Conservation (phyloP, 352 stramenopile genomes). For the Phytophthora pisi region DNA sequence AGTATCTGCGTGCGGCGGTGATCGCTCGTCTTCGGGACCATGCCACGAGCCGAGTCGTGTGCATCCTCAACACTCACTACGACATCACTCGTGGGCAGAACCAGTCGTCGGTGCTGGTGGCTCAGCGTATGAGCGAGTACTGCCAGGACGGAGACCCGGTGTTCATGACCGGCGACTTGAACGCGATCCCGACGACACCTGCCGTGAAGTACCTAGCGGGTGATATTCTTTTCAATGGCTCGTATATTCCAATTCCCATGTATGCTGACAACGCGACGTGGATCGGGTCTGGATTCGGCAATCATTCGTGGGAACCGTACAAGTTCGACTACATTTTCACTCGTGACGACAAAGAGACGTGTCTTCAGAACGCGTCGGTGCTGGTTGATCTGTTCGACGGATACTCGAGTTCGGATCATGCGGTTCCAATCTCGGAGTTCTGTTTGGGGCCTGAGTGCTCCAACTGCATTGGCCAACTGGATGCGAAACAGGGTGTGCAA, state of each 20-base stretch:
- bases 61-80: slow-evolving; percentile 76
- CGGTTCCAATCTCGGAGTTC: slow-evolving; percentile 58
- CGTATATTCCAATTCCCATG: slow-evolving; percentile 47
- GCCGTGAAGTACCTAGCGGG: slow-evolving; percentile 49
- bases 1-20: slow-evolving; percentile 56
- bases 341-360: slow-evolving; percentile 44
- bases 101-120: slow-evolving; percentile 56
- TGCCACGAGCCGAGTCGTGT: slow-evolving; percentile 31
- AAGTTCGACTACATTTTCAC: slow-evolving; percentile 79
- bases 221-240: slow-evolving; percentile 14
- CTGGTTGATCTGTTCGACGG: slow-evolving; percentile 50
- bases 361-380: slow-evolving; percentile 41
- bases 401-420: slow-evolving; percentile 64
- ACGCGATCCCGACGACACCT: slow-evolving; percentile 36
- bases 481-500: too few species aligned
- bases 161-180: slow-evolving; percentile 69
- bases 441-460: slow-evolving; percentile 45
- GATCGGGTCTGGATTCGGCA: slow-evolving; percentile 56
- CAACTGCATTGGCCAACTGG: slow-evolving; percentile 17
- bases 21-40: slow-evolving; percentile 52
- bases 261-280: slow-evolving; percentile 58
- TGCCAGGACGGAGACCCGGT: slow-evolving; percentile 53
- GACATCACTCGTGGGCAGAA: slow-evolving; percentile 60
- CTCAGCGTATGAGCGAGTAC: slow-evolving; percentile 40
- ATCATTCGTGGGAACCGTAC: slow-evolving; percentile 23